phyloP scores from a whole-genome alignment of 2,329 filamentous ascomycete species.

The Stachybotrys echinatus region DNA sequence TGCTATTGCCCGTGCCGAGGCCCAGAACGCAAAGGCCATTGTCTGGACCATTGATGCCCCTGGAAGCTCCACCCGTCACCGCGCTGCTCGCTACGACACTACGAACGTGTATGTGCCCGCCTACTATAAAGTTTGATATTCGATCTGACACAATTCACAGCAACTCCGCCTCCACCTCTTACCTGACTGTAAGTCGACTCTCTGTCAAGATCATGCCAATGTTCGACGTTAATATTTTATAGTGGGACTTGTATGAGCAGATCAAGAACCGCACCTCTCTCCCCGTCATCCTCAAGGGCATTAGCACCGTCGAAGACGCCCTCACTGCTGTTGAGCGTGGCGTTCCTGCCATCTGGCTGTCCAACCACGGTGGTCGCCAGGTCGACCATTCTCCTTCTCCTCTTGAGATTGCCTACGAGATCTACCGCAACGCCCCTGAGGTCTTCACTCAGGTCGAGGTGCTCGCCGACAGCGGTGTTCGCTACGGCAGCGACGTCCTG shows the following conservation, averaged over 20 bases:
- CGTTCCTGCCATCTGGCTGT: slow-evolving; percentile 30
- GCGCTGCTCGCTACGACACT: slow-evolving; percentile 18
- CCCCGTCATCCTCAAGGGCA: slow-evolving; percentile 31
- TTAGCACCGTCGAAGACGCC: slow-evolving; percentile 31
- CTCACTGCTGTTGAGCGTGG: slow-evolving; percentile 23
- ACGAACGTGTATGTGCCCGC: slow-evolving; percentile 11
- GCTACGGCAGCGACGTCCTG: slow-evolving; percentile 31
- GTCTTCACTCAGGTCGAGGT: slow-evolving; percentile 29
- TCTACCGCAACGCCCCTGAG: slow-evolving; percentile 29
- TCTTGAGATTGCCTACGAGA: slow-evolving; percentile 19
- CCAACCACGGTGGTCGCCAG: slow-evolving; percentile 36
- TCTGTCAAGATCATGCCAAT: not conserved
- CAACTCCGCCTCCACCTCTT: slow-evolving; percentile 14
- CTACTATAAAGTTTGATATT: no score
- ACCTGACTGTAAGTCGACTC: slow-evolving; percentile 10
- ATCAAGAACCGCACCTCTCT: slow-evolving; percentile 25
- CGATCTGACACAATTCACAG: slow-evolving; percentile 6
- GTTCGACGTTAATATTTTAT: not conserved
- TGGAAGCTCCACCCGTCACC: slow-evolving; percentile 14
- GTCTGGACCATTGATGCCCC: slow-evolving; percentile 30
- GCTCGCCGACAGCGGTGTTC: slow-evolving; percentile 30
- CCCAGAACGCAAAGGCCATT: slow-evolving; percentile 28
- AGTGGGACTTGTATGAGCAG: slow-evolving; percentile 20
- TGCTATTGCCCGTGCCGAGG: slow-evolving; percentile 23
- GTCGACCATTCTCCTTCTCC: slow-evolving; percentile 25